These are phyloP conservation scores for Trichophyton rubrum DNA, from an alignment of 2,329 filamentous ascomycete species.

Conservation along the genomic window DNA sequence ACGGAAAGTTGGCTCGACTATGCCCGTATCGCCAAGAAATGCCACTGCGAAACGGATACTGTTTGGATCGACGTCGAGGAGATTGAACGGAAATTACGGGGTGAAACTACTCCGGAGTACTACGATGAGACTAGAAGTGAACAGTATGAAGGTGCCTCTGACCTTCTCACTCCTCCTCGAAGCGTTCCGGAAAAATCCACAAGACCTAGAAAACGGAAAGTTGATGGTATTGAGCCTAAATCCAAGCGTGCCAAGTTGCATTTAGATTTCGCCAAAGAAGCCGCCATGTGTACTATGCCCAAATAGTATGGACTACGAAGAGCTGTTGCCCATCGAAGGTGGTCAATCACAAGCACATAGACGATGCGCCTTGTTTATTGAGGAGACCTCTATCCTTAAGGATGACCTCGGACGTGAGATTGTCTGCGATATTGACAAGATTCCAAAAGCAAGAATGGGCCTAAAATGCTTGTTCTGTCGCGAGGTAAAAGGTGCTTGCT, in stretches of 20 bases:
- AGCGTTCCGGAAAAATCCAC: slow-evolving; percentile 59
- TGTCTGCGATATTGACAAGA: slow-evolving; percentile 64
- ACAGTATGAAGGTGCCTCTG: slow-evolving; percentile 49
- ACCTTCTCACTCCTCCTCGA: slow-evolving; percentile 66
- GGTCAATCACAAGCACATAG: slow-evolving; percentile 70
- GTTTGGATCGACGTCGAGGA: slow-evolving; percentile 97
- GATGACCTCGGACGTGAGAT: slow-evolving; percentile 56
- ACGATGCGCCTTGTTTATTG: slow-evolving; percentile 78
- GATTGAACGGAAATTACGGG: slow-evolving; percentile 84
- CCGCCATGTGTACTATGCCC: slow-evolving; percentile 86
- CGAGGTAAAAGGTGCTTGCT: slow-evolving; percentile 87
- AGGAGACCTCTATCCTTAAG: slow-evolving; percentile 74
- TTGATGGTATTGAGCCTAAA: slow-evolving; percentile 43
- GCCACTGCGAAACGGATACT: slow-evolving; percentile 91
- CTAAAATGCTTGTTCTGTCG: slow-evolving; percentile 93
- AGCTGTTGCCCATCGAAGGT: slow-evolving; percentile 77
- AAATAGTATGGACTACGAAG: slow-evolving; percentile 70
- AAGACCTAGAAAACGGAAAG: slow-evolving; percentile 58
- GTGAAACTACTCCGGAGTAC: slow-evolving; percentile 53
- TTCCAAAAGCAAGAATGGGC: slow-evolving; percentile 75
- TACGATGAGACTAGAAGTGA: slow-evolving; percentile 46
- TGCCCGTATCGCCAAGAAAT: slow-evolving; percentile 90
- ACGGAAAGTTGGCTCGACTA: slow-evolving; percentile 91
- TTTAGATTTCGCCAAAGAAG: slow-evolving; percentile 54
- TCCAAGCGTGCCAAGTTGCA: slow-evolving; percentile 69